These are phyloP conservation scores for Eremothecium gossypii DNA, from an alignment of 1,139 yeast genomes.

Conservation along the genomic window DNA sequence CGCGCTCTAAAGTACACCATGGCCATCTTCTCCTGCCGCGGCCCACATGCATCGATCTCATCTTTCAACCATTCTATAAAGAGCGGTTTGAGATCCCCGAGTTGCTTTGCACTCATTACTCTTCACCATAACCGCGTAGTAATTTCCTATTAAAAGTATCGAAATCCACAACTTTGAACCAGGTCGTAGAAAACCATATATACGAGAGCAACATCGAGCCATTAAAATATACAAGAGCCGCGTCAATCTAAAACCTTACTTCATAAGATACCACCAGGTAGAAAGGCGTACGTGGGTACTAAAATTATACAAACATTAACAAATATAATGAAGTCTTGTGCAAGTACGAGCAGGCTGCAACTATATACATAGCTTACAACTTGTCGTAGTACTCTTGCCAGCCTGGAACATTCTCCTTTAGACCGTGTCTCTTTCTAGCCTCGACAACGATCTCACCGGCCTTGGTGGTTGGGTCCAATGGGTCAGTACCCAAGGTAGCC, in stretches of 20 bases:
- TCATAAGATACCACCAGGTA: too few species aligned
- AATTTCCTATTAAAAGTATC: too few species aligned
- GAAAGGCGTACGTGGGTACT: too few species aligned
- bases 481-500: constrained; percentile 86
- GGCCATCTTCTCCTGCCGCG: constrained; percentile 24
- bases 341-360: background rate
- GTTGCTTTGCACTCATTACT: background rate
- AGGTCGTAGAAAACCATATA: too few species aligned
- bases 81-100: constrained; percentile 17
- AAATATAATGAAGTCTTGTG: constrained; percentile 2
- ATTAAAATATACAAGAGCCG: too few species aligned
- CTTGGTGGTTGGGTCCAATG: constrained; percentile 84
- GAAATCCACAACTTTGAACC: too few species aligned
- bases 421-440: constrained; percentile 95
- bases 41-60: constrained; percentile 15
- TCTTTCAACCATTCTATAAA: constrained; percentile 24
- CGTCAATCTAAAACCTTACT: too few species aligned
- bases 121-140: too few species aligned
- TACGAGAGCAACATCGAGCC: too few species aligned
- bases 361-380: constrained; percentile 46
- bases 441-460: constrained; percentile 88
- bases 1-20: constrained; percentile 24
- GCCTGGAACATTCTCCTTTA: constrained; percentile 96
- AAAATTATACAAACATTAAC: constrained; percentile 3
- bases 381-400: constrained; percentile 99